Percentiles rank a stretch among this genome's conserved stretches.
These are phyloP conservation scores for Pseudomassariella vexata DNA, from an alignment of 2,329 filamentous ascomycete species.

Conservation along the genomic window DNA sequence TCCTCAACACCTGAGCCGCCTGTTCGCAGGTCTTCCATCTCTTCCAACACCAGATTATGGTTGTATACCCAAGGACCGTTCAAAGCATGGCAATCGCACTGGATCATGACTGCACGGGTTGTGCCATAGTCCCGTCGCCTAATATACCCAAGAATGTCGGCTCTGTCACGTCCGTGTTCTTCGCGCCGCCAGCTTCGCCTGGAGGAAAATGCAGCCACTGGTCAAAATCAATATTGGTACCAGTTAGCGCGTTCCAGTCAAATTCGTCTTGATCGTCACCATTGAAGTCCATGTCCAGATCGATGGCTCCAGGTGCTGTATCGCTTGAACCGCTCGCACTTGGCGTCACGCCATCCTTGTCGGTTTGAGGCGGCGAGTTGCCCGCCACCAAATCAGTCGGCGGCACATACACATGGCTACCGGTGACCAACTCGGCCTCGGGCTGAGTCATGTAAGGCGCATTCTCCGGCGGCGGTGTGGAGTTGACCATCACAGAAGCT, in stretches of 20 bases:
- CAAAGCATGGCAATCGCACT: no score
- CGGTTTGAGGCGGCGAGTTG: constrained; percentile 39
- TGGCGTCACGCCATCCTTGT: constrained; percentile 35
- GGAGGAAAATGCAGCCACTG: constrained; percentile 55
- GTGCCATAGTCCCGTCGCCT: constrained; percentile 4
- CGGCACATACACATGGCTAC: constrained; percentile 12
- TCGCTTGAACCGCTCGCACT: constrained; percentile 38
- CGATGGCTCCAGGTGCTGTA: constrained; percentile 30
- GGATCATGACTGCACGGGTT: no score
- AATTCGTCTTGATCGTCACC: constrained; percentile 38
- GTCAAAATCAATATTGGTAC: constrained; percentile 51
- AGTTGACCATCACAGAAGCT: constrained; percentile 17
- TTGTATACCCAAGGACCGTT: no score
- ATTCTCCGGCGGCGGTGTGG: constrained; percentile 50
- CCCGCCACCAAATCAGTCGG: constrained; percentile 21
- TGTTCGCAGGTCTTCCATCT: no score
- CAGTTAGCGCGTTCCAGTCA: constrained; percentile 48
- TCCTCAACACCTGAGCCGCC: no score
- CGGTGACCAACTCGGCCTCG: constrained; percentile 19
- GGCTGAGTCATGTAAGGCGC: constrained; percentile 31
- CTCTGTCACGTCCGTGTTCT: constrained; percentile 7
- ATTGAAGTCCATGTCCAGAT: constrained; percentile 40
- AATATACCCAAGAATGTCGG: constrained; percentile 2
- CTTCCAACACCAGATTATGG: no score
- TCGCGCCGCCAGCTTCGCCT: constrained; percentile 42